Base-by-base conservation (phyloP, 2,329 filamentous ascomycete genomes). In the Myriosclerotinia curreyana region DNA sequence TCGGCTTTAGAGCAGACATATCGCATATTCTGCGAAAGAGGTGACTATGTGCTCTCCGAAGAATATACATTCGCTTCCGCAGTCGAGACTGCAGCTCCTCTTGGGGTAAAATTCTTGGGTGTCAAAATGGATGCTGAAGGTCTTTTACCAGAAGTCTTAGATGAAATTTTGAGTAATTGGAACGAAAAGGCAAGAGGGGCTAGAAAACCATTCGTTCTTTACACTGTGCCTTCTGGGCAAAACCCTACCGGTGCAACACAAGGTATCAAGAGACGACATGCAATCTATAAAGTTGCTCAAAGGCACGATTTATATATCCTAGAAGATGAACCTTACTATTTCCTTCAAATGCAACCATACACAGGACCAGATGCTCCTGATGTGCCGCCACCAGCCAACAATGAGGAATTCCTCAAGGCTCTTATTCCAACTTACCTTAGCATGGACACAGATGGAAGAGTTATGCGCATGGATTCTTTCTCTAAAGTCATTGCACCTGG, bases 391-490 rank as follows among this genome's bases (percentile, higher is more conserved):
- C 87, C 88, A 8, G 76, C 80, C 44, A 84, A 78, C 15, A 84
- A 91, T 62, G 84, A 88, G 5, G 87, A 89, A 14, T 97, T 97
- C 76, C 79, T 98, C 65, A 79, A 82, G 14, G 80, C 83, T 3
- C 82, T 96, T 7, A 81, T 92, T 5, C 92, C 92, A 0, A 89
- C 89, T 2, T 86, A 89, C 63, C 81, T 96, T 40, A 90, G 86
- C 76, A 82, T 97, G 71, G 93, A 97, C 74, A 81, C 85, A 0
- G 92, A 96, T 75, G 94, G 93, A 9, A 89, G 93, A 66, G 93
- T 97, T 44, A 82, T 96, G 79, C 89, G 93, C 44, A 83, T 97
- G 77, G 93, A 97, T 75, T 96, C 92, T 0, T 96, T 97, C 78
- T 96, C 91, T 72, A 97, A 97, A 78, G 91, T 96, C 1, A 82